Evolutionary conservation across 495 filamentous ascomycete species (phyloP).

Genomic region (Jackrogersella multiformis): DNA sequence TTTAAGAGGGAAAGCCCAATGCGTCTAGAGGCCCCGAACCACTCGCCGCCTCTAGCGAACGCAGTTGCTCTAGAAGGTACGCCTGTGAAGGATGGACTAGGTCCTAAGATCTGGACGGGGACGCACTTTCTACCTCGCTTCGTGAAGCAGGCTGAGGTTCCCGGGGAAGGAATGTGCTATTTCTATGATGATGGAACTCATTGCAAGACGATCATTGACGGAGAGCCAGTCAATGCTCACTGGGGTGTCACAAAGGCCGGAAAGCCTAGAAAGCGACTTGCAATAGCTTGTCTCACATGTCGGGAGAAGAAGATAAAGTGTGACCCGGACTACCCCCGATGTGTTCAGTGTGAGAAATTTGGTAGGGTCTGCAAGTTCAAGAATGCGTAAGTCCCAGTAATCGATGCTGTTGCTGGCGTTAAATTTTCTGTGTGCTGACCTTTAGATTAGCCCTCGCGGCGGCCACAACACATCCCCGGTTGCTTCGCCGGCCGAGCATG

Average conservation of each 20-base stretch:
- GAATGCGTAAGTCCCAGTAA: constrained; percentile 74
- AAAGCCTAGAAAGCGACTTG: constrained; percentile 87
- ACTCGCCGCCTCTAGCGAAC: constrained; percentile 54
- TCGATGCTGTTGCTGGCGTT: neutral
- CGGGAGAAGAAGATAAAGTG: constrained; percentile 98
- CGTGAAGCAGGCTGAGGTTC: constrained; percentile 67
- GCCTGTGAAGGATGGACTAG: constrained; percentile 62
- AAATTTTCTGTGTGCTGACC: constrained; percentile 29
- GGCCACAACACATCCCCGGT: constrained; percentile 63
- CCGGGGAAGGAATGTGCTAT: constrained; percentile 84
- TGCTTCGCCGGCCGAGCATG: constrained; percentile 60
- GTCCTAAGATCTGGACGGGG: constrained; percentile 69
- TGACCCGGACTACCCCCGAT: constrained; percentile 84
- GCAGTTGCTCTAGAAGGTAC: constrained; percentile 52
- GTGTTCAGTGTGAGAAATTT: constrained; percentile 90
- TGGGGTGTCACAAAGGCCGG: constrained; percentile 95
- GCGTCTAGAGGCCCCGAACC: constrained; percentile 36
- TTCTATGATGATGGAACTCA: constrained; percentile 88
- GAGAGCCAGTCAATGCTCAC: constrained; percentile 84
- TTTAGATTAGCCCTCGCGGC: constrained; percentile 57
- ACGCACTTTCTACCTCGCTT: constrained; percentile 69
- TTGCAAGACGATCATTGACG: constrained; percentile 85
- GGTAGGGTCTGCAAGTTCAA: constrained; percentile 85
- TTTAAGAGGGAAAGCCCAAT: constrained; percentile 35
- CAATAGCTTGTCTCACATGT: constrained; percentile 89